A percentile compares a stretch with the other conserved stretches of the same genome.
phyloP scores from a whole-genome alignment of 169 alveolate genomes.

The Cryptosporidium sp. region DNA sequence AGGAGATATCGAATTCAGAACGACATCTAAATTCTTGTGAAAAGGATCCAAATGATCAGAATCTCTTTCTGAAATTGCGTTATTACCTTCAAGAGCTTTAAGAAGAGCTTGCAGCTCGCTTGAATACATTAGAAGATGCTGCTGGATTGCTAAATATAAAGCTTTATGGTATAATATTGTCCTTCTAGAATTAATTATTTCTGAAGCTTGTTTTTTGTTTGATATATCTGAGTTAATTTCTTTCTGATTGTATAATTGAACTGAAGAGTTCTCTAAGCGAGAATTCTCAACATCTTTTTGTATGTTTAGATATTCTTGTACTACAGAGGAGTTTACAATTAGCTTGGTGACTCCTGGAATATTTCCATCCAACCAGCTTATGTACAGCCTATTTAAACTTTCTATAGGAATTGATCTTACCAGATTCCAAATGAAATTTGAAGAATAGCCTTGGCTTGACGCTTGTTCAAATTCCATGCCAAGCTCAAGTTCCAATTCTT shows the following conservation, averaged over 20 bases:
- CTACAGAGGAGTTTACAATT: constrained; percentile 30
- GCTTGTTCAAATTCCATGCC: constrained; percentile 41
- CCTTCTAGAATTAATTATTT: background rate
- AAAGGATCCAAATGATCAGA: background rate
- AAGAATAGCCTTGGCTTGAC: constrained; percentile 7
- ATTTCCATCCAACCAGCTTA: constrained; percentile 64
- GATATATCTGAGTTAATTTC: background rate
- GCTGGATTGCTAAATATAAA: constrained; percentile 43
- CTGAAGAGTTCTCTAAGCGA: background rate
- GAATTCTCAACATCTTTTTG: constrained; percentile 3
- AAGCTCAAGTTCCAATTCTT: constrained; percentile 24
- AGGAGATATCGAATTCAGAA: background rate
- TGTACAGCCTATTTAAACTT: constrained; percentile 19
- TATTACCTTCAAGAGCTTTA: constrained; percentile 22
- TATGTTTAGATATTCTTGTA: constrained; percentile 29
- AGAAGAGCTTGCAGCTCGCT: constrained; percentile 30
- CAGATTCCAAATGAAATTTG: constrained; percentile 34
- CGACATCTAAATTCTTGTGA: constrained; percentile 27
- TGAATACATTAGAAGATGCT: constrained; percentile 36
- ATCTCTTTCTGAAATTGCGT: background rate
- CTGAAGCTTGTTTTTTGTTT: background rate
- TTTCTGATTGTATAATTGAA: background rate
- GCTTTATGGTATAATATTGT: constrained; percentile 53
- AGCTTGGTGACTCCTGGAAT: constrained; percentile 59
- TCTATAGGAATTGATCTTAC: constrained; percentile 49